phyloP scores from a whole-genome alignment of 2,329 filamentous ascomycete genomes.

The Monosporascus ibericus region DNA sequence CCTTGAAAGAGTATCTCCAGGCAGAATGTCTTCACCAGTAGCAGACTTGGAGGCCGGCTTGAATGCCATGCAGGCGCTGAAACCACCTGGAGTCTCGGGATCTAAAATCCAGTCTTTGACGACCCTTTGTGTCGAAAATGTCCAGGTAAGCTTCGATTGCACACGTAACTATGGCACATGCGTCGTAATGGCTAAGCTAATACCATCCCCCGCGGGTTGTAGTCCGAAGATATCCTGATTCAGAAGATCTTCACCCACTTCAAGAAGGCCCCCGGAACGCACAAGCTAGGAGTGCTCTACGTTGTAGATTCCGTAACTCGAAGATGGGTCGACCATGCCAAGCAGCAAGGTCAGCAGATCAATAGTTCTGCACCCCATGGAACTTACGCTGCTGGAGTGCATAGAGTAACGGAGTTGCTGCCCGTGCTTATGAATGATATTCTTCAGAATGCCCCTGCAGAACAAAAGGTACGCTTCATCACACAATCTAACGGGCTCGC shows the following conservation, averaged over 20 bases:
- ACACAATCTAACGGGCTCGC: constrained; percentile 24
- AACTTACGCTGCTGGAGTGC: constrained; percentile 89
- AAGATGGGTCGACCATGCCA: constrained; percentile 96
- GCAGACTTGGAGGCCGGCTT: constrained; percentile 85
- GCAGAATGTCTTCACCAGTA: constrained; percentile 72
- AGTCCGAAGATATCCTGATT: constrained; percentile 93
- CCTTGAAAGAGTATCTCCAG: constrained; percentile 11
- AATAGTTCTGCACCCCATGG: constrained; percentile 79
- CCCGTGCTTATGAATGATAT: constrained; percentile 95
- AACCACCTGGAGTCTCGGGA: constrained; percentile 89
- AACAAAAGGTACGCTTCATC: constrained; percentile 85
- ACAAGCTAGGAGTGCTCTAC: constrained; percentile 98
- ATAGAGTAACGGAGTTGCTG: constrained; percentile 93
- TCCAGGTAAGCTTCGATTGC: constrained; percentile 64
- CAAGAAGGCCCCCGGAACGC: constrained; percentile 87
- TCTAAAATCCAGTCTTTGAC: constrained; percentile 88
- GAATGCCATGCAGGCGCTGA: constrained; percentile 85
- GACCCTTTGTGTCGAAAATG: constrained; percentile 77
- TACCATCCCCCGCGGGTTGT: constrained; percentile 19
- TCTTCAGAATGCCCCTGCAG: constrained; percentile 76
- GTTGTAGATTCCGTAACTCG: constrained; percentile 99
- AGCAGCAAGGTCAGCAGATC: constrained; percentile 74
- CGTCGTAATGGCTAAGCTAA: constrained; percentile 14
- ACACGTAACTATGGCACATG: constrained; percentile 4
- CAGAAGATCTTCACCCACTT: constrained; percentile 97